Percentiles rank a stretch among this genome's conserved stretches.
These are phyloP conservation scores for Prillingera fragicola DNA, from an alignment of 1,284 basidiomycete genomes.

Conservation along the genomic window DNA sequence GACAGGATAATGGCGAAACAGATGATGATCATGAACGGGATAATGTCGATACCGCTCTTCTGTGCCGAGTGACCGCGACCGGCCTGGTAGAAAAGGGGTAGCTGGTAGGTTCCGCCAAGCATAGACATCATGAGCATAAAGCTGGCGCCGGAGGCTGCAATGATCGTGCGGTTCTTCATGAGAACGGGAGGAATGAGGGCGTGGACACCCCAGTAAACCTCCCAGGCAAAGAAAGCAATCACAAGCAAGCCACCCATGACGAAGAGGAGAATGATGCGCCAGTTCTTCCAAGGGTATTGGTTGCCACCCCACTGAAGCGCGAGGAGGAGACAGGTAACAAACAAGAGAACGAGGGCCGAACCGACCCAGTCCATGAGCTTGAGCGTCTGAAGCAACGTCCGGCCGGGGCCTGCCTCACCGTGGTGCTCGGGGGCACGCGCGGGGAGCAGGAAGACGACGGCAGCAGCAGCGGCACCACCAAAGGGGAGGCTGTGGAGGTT, in stretches of 20 bases:
- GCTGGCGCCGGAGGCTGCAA: constrained; percentile 39
- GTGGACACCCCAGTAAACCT: constrained; percentile 40
- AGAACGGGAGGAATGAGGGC: constrained; percentile 39
- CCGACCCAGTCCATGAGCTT: constrained; percentile 48
- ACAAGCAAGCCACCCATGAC: constrained; percentile 42
- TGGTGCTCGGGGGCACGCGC: constrained; percentile 52
- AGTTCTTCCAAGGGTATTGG: constrained; percentile 34
- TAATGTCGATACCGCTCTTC: constrained; percentile 50
- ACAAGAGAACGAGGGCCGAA: constrained; percentile 44
- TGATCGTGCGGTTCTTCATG: constrained; percentile 42
- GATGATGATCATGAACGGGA: constrained; percentile 49
- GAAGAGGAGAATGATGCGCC: constrained; percentile 45
- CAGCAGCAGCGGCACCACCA: constrained; percentile 43
- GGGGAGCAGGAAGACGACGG: constrained; percentile 47
- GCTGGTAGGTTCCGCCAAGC: constrained; percentile 44
- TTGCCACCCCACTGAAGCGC: constrained; percentile 51
- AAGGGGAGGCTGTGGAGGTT: constrained; percentile 42
- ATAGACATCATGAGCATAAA: constrained; percentile 50
- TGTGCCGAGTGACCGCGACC: constrained; percentile 44
- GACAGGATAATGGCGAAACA: constrained; percentile 46
- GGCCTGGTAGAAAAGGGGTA: constrained; percentile 51
- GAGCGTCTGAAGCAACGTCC: constrained; percentile 23
- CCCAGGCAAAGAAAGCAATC: constrained; percentile 45
- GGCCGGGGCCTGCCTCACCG: constrained; percentile 46
- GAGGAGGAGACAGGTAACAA: constrained; percentile 48